phyloP scores from a whole-genome alignment of 371 early-diverging fungal species.

The Mortierella sp. region DNA sequence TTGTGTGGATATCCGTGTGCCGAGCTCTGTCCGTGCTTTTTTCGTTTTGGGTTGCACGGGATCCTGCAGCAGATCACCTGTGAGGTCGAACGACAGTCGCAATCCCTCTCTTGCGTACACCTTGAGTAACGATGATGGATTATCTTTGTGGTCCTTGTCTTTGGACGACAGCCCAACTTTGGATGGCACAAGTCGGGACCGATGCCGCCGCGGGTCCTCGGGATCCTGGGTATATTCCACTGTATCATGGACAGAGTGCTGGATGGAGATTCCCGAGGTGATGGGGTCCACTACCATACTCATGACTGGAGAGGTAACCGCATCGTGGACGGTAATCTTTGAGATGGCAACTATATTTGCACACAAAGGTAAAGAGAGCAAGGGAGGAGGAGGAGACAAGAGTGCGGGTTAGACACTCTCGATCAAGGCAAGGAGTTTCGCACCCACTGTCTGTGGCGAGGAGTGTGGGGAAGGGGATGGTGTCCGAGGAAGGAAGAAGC shows the following conservation, averaged over 20 bases:
- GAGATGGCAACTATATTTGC: slow-evolving; percentile 18
- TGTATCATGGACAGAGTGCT: slow-evolving; percentile 2
- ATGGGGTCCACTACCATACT: slow-evolving; percentile 3
- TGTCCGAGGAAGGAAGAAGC: background rate
- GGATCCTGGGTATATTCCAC: slow-evolving; percentile 19
- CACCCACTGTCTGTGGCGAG: background rate
- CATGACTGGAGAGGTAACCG: slow-evolving; percentile 8
- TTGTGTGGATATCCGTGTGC: slow-evolving; percentile 3
- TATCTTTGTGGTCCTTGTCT: slow-evolving; percentile 2
- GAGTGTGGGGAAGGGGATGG: background rate
- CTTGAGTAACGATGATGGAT: slow-evolving; percentile 26
- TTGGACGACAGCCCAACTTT: background rate
- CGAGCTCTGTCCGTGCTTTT: slow-evolving; percentile 13
- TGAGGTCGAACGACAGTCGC: slow-evolving; percentile 27
- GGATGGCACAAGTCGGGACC: background rate
- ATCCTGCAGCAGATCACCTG: slow-evolving; percentile 19
- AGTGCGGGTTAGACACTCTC: background rate
- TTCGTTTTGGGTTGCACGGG: slow-evolving; percentile 10
- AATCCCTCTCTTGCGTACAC: slow-evolving; percentile 18
- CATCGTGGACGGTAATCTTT: slow-evolving; percentile 20
- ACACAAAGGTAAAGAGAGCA: background rate
- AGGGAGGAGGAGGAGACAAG: background rate
- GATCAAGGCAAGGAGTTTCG: too few species aligned
- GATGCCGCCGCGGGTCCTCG: slow-evolving; percentile 4
- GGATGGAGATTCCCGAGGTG: slow-evolving; percentile 13